phyloP scores from a whole-genome alignment of 2,329 filamentous ascomycete species.

The Aspergillus neotritici region DNA sequence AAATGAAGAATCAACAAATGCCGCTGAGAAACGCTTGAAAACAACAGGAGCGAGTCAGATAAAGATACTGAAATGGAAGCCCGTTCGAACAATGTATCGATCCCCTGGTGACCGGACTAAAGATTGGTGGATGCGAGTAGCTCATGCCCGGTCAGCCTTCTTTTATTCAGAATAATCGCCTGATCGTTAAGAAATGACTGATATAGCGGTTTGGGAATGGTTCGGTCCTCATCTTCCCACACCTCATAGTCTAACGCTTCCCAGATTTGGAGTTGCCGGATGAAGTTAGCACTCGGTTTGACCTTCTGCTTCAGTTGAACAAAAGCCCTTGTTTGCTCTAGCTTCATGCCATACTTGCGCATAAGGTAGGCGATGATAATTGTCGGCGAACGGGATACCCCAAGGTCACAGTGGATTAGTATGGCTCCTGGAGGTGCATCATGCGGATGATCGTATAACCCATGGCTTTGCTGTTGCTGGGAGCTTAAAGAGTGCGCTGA shows the following conservation, averaged over 20 bases:
- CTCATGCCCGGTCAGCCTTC: constrained; percentile 19
- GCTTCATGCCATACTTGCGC: constrained; percentile 17
- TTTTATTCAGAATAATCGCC: constrained; percentile 12
- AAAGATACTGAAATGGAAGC: no score
- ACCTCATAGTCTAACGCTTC: constrained; percentile 21
- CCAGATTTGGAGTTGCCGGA: constrained; percentile 23
- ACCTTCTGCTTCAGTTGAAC: constrained; percentile 22
- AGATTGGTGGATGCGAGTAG: neutral
- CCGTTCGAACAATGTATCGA: no score
- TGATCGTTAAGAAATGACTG: constrained; percentile 20
- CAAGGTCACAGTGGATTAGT: constrained; percentile 24
- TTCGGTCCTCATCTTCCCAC: constrained; percentile 22
- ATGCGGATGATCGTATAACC: neutral
- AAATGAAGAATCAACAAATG: no score
- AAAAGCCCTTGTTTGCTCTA: constrained; percentile 14
- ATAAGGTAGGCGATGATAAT: constrained; percentile 26
- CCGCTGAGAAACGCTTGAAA: no score
- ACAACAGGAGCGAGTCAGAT: no score
- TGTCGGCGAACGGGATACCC: constrained; percentile 25
- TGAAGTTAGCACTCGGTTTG: constrained; percentile 22
- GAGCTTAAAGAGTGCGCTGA: constrained; percentile 1
- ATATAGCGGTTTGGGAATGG: constrained; percentile 21
- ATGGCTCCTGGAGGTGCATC: constrained; percentile 2
- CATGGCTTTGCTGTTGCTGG: neutral
- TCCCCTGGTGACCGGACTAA: no score